Conservation (phyloP, 768 basidiomycete genomes). For the Psilocybe azurescens region DNA sequence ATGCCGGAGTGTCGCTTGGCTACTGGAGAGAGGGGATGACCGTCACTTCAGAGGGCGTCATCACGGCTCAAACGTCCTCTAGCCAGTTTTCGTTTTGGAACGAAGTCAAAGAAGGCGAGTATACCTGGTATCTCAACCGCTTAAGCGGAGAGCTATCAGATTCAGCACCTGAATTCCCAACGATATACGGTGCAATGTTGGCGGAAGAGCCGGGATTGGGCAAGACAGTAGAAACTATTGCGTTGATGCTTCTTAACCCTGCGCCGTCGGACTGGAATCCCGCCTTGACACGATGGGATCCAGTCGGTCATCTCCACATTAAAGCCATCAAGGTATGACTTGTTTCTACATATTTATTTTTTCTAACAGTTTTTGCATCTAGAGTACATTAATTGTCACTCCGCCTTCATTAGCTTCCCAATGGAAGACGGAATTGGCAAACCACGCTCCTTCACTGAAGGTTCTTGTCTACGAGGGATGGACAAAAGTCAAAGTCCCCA, state of each 20-base stretch:
- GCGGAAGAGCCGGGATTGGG: constrained; percentile 92
- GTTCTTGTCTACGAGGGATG: constrained; percentile 87
- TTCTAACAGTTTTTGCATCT: constrained; percentile 3
- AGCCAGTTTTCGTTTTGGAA: constrained; percentile 56
- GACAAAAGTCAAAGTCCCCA: constrained; percentile 62
- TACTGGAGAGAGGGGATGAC: constrained; percentile 68
- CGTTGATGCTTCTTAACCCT: constrained; percentile 79
- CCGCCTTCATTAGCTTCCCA: constrained; percentile 79
- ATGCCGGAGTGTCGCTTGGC: constrained; percentile 76
- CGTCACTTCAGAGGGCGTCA: constrained; percentile 50
- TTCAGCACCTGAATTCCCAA: constrained; percentile 32
- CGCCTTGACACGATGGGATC: constrained; percentile 57
- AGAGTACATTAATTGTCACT: constrained; percentile 91
- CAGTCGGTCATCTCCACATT: constrained; percentile 61
- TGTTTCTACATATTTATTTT: background rate
- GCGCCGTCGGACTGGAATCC: constrained; percentile 58
- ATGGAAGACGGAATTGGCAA: constrained; percentile 82
- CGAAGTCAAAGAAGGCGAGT: constrained; percentile 48
- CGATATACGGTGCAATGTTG: constrained; percentile 74
- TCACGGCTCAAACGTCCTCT: constrained; percentile 37
- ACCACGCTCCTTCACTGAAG: constrained; percentile 77
- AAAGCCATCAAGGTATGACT: constrained; percentile 71
- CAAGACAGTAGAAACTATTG: constrained; percentile 88
- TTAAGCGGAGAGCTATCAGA: constrained; percentile 55
- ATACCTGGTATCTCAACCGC: constrained; percentile 62